These are phyloP conservation scores for Dictyophora rubrovolvata DNA, from an alignment of 768 basidiomycete species.

Conservation along the genomic window DNA sequence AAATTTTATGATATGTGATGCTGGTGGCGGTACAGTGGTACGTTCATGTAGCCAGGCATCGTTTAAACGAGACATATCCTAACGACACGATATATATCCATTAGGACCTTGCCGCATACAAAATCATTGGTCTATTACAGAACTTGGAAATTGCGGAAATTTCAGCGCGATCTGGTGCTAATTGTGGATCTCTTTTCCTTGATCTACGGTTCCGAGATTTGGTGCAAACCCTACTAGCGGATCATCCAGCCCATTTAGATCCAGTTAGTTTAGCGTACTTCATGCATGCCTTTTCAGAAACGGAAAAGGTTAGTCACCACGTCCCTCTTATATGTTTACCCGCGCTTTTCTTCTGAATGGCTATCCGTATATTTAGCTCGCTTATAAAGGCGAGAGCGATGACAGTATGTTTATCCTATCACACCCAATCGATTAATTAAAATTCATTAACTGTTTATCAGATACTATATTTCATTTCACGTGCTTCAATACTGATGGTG, in stretches of 20 bases:
- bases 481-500: conserved; percentile 69
- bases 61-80: conserved; percentile 4
- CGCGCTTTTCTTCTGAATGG: not conserved
- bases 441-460: conserved; percentile 21
- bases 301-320: conserved; percentile 37
- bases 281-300: conserved; percentile 76
- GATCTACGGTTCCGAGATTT: conserved; percentile 81
- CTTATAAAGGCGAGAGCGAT: conserved; percentile 60
- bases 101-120: conserved; percentile 36
- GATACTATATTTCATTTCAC: conserved; percentile 82
- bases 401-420: conserved; percentile 44
- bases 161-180: conserved; percentile 78
- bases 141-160: conserved; percentile 89
- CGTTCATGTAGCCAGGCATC: conserved; percentile 15
- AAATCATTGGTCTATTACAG: conserved; percentile 69
- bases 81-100: not conserved
- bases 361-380: conserved; percentile 31
- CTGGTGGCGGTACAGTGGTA: conserved; percentile 73
- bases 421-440: conserved; percentile 2
- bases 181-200: conserved; percentile 80
- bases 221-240: conserved; percentile 63
- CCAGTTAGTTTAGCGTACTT: conserved; percentile 75
- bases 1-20: conserved; percentile 88
- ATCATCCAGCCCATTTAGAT: conserved; percentile 81
- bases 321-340: not conserved